phyloP scores from a whole-genome alignment of 192 early-diverging fungal species.

The Radiomyces spectabilis region DNA sequence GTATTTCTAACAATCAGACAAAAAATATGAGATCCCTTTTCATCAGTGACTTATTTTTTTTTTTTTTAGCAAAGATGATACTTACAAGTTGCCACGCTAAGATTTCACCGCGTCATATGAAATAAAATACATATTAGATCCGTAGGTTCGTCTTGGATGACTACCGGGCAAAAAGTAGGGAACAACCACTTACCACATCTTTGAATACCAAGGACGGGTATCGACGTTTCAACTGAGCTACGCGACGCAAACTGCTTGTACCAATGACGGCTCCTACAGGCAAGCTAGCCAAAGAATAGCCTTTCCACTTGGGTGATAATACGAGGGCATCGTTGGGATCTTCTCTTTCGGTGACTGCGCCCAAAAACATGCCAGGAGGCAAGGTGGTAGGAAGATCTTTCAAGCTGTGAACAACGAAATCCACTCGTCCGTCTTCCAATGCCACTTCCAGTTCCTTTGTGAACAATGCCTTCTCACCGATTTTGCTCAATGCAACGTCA shows the following conservation, averaged over 20 bases:
- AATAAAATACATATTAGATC: not conserved
- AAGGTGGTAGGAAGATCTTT: constrained; percentile 90
- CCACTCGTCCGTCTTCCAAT: constrained; percentile 54
- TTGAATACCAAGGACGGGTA: constrained; percentile 72
- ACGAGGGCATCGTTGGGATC: constrained; percentile 88
- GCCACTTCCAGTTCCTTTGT: constrained; percentile 88
- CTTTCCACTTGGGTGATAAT: constrained; percentile 17
- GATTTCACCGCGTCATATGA: too few relatives aligned
- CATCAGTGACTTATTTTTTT: constrained; percentile 1
- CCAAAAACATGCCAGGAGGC: constrained; percentile 74
- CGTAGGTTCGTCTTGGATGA: too few relatives aligned
- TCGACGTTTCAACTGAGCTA: constrained; percentile 73
- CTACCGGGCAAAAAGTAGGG: constrained; percentile 5
- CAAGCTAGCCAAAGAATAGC: constrained; percentile 48
- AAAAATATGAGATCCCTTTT: not conserved
- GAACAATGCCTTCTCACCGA: constrained; percentile 87
- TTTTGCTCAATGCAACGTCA: constrained; percentile 76
- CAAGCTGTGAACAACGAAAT: constrained; percentile 89
- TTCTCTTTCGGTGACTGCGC: constrained; percentile 79
- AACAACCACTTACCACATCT: constrained; percentile 58
- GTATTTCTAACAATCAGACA: constrained; percentile 74
- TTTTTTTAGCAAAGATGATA: constrained; percentile 8
- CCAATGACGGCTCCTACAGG: constrained; percentile 75
- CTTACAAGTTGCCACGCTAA: constrained; percentile 31
- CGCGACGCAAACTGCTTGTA: constrained; percentile 80